Conservation (phyloP, 805 yeast species). For the Yarrowia alimentaria region DNA sequence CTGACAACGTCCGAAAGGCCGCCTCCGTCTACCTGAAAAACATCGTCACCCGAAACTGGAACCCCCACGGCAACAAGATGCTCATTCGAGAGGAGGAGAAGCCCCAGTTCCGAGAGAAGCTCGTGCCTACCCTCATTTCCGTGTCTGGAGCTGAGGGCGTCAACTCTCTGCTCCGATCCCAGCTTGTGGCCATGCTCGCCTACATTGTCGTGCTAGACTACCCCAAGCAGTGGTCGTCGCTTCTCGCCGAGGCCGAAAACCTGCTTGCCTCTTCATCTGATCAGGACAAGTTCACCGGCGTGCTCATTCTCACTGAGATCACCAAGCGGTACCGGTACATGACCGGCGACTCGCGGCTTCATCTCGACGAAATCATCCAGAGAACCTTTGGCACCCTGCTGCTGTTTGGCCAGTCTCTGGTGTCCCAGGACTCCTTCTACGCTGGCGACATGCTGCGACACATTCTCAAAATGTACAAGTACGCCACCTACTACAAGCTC, state of each 20-base stretch:
- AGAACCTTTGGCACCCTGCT: conserved; percentile 66
- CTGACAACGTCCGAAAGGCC: conserved; percentile 57
- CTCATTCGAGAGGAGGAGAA: conserved; percentile 68
- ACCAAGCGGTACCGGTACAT: conserved; percentile 71
- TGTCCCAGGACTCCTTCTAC: conserved; percentile 43
- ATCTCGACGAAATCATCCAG: conserved; percentile 53
- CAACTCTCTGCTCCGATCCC: conserved; percentile 42
- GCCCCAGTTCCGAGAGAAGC: conserved; percentile 64
- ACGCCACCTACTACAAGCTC: conserved; percentile 61
- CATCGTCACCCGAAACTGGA: conserved; percentile 65
- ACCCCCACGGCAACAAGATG: conserved; percentile 32
- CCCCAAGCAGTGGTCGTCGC: conserved; percentile 54
- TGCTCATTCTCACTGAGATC: conserved; percentile 53
- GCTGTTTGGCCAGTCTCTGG: conserved; percentile 58
- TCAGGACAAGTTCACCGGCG: conserved; percentile 59
- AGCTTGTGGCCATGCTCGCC: conserved; percentile 49
- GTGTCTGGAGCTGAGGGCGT: conserved; percentile 16
- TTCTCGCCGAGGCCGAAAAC: conserved; percentile 48
- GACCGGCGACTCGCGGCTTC: conserved; percentile 52
- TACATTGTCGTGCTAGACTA: conserved; percentile 53
- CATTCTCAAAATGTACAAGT: conserved; percentile 73
- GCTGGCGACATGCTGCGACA: conserved; percentile 75
- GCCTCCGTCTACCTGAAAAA: conserved; percentile 85
- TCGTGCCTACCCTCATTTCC: conserved; percentile 55
- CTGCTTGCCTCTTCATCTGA: conserved; percentile 47